A percentile compares a stretch with the other conserved stretches of the same genome.
Conservation (phyloP, 2,329 filamentous ascomycete species). For the Talaromyces amestolkiae region DNA sequence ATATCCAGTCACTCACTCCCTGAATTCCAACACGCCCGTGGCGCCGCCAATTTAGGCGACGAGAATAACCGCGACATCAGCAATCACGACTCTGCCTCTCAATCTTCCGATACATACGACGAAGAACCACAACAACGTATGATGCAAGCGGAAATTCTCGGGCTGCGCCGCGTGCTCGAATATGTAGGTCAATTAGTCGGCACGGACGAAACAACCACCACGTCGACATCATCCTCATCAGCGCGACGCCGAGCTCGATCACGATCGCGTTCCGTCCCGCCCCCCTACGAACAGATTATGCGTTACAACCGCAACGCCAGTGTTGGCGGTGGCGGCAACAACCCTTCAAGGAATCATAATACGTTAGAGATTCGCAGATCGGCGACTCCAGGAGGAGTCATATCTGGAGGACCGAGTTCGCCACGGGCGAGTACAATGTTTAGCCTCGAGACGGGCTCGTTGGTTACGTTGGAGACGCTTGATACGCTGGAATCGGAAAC, state of each 20-base stretch:
- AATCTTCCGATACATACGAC: neutral
- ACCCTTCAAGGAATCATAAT: neutral
- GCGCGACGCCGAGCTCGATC: conserved; percentile 24
- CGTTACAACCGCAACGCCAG: neutral
- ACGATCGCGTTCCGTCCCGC: conserved; percentile 6
- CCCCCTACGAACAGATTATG: conserved; percentile 2
- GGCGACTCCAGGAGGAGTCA: neutral
- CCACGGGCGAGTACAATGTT: conserved; percentile 29
- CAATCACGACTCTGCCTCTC: conserved; percentile 3
- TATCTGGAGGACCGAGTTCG: conserved; percentile 28
- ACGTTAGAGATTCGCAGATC: neutral
- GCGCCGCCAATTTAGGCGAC: neutral
- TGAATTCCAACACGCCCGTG: conserved; percentile 45
- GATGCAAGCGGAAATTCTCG: conserved; percentile 51
- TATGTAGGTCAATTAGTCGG: conserved; percentile 51
- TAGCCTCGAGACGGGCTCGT: conserved; percentile 30
- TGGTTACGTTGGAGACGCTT: conserved; percentile 29
- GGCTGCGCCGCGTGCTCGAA: conserved; percentile 52
- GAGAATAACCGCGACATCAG: neutral
- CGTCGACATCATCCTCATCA: neutral
- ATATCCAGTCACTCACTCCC: conserved; percentile 33
- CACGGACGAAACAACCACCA: conserved; percentile 31
- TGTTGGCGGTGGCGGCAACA: neutral
- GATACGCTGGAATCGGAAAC: conserved; percentile 24
- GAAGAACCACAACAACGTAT: conserved; percentile 44